A percentile compares a stretch with the other conserved stretches of the same genome.
Evolutionary conservation across 2,329 filamentous ascomycete species (phyloP).

Genomic region (Alternaria ventricosa): DNA sequence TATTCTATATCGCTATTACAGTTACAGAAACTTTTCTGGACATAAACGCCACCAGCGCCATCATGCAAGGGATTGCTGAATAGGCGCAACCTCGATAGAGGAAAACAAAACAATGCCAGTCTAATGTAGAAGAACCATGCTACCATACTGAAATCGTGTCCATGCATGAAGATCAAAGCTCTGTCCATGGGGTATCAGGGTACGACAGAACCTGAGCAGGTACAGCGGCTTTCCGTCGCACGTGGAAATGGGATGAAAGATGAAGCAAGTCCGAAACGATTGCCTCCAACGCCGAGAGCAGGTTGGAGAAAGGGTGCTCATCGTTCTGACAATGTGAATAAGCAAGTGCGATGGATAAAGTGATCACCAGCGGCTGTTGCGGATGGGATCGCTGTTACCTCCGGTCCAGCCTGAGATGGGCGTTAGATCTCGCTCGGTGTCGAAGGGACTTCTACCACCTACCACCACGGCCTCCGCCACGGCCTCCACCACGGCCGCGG

Average conservation of each 20-base stretch:
- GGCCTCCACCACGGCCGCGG: conserved; percentile 71
- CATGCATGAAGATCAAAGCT: conserved; percentile 22
- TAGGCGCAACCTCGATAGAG: conserved; percentile 15
- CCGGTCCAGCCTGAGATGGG: conserved; percentile 43
- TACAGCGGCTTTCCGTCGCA: conserved; percentile 10
- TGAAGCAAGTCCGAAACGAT: conserved; percentile 20
- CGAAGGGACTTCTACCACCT: conserved; percentile 21
- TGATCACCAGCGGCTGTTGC: conserved; percentile 51
- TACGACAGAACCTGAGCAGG: conserved; percentile 25
- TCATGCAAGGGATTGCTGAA: conserved; percentile 25
- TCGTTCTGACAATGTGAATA: conserved; percentile 11
- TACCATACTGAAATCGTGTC: conserved; percentile 7
- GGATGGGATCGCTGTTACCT: conserved; percentile 48
- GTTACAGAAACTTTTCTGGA: conserved; percentile 32
- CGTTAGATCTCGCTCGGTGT: conserved; percentile 22
- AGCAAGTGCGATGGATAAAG: not conserved
- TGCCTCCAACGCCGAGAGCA: conserved; percentile 28
- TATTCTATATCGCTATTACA: conserved; percentile 38
- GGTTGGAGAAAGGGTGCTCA: conserved; percentile 12
- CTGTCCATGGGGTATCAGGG: conserved; percentile 42
- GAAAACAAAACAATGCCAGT: conserved; percentile 34
- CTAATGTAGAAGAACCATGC: conserved; percentile 28
- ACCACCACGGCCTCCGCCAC: conserved; percentile 61
- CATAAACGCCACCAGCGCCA: conserved; percentile 33
- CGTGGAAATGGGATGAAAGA: conserved; percentile 9